A percentile compares a stretch with the other conserved stretches of the same genome.
These are phyloP conservation scores for Ophiocytium majus DNA, from an alignment of 352 stramenopile species.

Conservation along the genomic window DNA sequence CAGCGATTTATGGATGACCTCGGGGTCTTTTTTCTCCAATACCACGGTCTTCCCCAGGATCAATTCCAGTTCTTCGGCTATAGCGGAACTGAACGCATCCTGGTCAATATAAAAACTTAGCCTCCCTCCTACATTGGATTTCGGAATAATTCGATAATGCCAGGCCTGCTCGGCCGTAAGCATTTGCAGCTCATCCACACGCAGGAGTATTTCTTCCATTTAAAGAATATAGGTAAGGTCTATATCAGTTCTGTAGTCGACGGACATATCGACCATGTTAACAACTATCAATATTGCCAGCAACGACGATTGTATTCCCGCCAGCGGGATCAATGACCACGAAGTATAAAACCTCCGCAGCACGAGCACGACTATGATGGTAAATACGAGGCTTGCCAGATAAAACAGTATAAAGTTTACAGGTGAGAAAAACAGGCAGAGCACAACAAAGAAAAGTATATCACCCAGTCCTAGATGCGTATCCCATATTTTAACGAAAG, in stretches of 20 bases:
- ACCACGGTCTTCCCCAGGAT: neutral
- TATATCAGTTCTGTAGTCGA: too few species aligned
- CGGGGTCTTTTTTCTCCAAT: neutral
- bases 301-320: neutral
- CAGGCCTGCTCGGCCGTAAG: neutral
- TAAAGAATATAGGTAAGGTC: too few species aligned
- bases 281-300: neutral
- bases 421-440: slow-evolving; percentile 8
- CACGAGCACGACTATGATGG: neutral
- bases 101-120: slow-evolving; percentile 9
- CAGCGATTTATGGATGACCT: neutral
- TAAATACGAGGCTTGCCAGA: neutral
- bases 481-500: neutral
- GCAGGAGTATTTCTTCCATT: too few species aligned
- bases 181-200: neutral
- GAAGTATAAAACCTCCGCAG: too few species aligned
- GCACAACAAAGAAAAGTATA: neutral
- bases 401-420: slow-evolving; percentile 5
- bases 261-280: slow-evolving; percentile 2
- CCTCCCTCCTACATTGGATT: too few species aligned
- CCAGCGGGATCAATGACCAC: neutral
- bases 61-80: neutral
- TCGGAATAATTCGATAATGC: slow-evolving; percentile 1
- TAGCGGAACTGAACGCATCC: neutral
- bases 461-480: neutral